These are phyloP conservation scores for Carallia brachiata DNA, from an alignment of 345 rosid species.

Conservation along the genomic window DNA sequence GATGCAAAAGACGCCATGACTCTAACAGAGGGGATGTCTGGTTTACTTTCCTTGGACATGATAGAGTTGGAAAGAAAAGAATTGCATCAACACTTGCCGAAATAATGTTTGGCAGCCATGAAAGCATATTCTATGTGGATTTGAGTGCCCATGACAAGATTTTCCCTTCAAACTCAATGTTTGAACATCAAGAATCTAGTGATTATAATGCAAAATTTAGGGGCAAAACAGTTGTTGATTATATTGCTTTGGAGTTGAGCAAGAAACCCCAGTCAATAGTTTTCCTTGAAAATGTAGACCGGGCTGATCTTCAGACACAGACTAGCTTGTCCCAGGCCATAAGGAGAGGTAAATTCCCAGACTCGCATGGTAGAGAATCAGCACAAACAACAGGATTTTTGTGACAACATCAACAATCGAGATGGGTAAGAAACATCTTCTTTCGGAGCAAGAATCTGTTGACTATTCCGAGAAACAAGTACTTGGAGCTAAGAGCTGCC, in stretches of 20 bases:
- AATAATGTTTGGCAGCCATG: conserved; percentile 45
- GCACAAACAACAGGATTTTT: conserved; percentile 43
- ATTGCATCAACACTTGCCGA: conserved; percentile 61
- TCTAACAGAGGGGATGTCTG: conserved; percentile 44
- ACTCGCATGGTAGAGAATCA: conserved; percentile 53
- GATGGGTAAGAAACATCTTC: conserved; percentile 14
- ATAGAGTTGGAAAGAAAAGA: conserved; percentile 60
- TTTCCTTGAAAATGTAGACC: conserved; percentile 60
- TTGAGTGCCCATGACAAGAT: conserved; percentile 35
- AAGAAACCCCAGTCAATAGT: conserved; percentile 50
- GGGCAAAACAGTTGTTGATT: conserved; percentile 52
- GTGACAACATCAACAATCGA: conserved; percentile 33
- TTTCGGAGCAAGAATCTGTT: conserved; percentile 16
- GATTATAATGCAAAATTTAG: conserved; percentile 34
- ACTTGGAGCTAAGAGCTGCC: conserved; percentile 50
- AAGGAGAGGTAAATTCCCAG: conserved; percentile 52
- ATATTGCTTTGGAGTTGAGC: conserved; percentile 48
- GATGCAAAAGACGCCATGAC: conserved; percentile 28
- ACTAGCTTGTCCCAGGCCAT: conserved; percentile 53
- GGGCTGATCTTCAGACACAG: conserved; percentile 49
- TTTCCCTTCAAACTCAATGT: conserved; percentile 25
- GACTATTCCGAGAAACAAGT: conserved; percentile 50
- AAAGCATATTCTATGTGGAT: conserved; percentile 48
- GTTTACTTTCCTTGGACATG: conserved; percentile 75
- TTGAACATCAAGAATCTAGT: conserved; percentile 26